phyloP scores from a whole-genome alignment of 371 early-diverging fungal genomes.

The Catenaria anguillulae region DNA sequence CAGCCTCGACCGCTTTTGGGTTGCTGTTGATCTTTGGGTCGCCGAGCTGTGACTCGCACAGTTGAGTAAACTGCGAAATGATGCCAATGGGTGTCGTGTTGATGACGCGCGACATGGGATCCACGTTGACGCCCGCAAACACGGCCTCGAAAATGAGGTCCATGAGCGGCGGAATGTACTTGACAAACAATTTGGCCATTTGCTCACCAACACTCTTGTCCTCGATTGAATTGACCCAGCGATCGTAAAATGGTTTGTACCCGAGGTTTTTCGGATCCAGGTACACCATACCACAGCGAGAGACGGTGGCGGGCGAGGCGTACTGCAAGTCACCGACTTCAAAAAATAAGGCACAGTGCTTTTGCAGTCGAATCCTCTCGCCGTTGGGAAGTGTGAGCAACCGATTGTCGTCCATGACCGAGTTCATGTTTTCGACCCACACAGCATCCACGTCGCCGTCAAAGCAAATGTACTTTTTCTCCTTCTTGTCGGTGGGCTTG shows the following conservation, averaged over 20 bases:
- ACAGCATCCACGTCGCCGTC: slow-evolving; percentile 44
- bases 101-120: slow-evolving; percentile 29
- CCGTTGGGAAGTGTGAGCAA: slow-evolving; percentile 44
- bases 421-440: slow-evolving; percentile 58
- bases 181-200: slow-evolving; percentile 23
- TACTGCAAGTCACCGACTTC: slow-evolving; percentile 42
- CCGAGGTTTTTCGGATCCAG: slow-evolving; percentile 41
- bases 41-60: slow-evolving; percentile 28
- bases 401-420: slow-evolving; percentile 46
- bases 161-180: slow-evolving; percentile 27
- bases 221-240: slow-evolving; percentile 25
- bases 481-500: slow-evolving; percentile 37
- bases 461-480: slow-evolving; percentile 46
- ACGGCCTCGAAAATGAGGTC: slow-evolving; percentile 32
- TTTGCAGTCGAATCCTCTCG: slow-evolving; percentile 42
- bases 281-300: slow-evolving; percentile 47
- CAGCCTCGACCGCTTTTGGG: slow-evolving; percentile 24
- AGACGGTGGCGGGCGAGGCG: slow-evolving; percentile 48
- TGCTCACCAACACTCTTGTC: slow-evolving; percentile 24
- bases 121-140: slow-evolving; percentile 29
- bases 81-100: slow-evolving; percentile 27
- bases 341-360: slow-evolving; percentile 39
- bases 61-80: slow-evolving; percentile 27
- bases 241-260: slow-evolving; percentile 27
- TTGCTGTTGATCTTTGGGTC: slow-evolving; percentile 19